phyloP scores from a whole-genome alignment of 306 rosid species.

The Fragaria nilgerrensis region DNA sequence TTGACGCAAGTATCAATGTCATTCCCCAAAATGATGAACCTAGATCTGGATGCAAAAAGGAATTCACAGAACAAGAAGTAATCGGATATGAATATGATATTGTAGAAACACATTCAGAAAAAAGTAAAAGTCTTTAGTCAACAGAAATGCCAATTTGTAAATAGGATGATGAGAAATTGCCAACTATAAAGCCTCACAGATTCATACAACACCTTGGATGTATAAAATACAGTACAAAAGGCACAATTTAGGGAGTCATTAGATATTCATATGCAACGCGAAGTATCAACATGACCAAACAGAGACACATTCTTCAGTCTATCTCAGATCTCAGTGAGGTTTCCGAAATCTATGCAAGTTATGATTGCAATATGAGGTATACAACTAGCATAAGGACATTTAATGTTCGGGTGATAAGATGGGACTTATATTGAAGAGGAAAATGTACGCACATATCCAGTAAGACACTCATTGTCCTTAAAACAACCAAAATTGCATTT shows the following conservation, averaged over 20 bases:
- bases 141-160: not conserved
- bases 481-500: not conserved
- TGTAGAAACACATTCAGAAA: not conserved
- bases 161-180: slow-evolving; percentile 1
- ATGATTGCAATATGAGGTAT: not conserved
- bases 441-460: not conserved
- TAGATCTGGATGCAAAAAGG: slow-evolving; percentile 58
- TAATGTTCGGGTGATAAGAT: not conserved
- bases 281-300: not conserved
- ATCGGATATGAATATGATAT: not conserved
- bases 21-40: slow-evolving; percentile 99
- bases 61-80: slow-evolving; percentile 29
- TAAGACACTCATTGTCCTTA: not conserved
- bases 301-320: not conserved
- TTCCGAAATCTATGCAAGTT: not conserved
- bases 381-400: not conserved
- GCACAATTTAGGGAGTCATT: not conserved
- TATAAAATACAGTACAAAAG: not conserved
- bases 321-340: not conserved
- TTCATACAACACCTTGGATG: slow-evolving; percentile 1
- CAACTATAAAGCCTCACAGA: not conserved
- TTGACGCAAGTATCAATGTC: slow-evolving; percentile 89
- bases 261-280: not conserved
- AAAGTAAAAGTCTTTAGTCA: not conserved
- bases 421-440: not conserved